Percentiles rank a stretch among this genome's conserved stretches.
Conservation (phyloP, 345 rosid species). For the Microcos paniculata region DNA sequence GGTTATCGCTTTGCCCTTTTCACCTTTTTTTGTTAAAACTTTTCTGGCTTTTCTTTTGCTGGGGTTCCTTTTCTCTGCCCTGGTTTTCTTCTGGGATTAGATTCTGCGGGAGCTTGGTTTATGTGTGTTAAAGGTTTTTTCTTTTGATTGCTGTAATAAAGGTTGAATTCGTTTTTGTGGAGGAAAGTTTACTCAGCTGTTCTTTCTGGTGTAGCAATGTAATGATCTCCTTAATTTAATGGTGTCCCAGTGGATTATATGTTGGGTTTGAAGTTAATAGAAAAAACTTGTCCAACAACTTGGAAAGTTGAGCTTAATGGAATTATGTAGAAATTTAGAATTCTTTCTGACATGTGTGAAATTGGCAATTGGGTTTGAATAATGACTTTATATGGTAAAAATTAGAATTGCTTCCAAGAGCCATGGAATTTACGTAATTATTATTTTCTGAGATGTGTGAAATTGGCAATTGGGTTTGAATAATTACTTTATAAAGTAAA, state of each 20-base stretch:
- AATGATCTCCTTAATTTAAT: not conserved
- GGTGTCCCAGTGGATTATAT: not conserved
- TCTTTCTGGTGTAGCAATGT: not conserved
- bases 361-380: not conserved
- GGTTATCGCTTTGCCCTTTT: slow-evolving; percentile 28
- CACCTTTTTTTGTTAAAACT: not conserved
- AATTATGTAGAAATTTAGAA: not conserved
- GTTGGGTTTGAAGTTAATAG: not conserved
- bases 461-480: not conserved
- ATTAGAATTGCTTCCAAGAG: not conserved
- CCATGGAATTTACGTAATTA: not conserved
- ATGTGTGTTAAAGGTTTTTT: not conserved
- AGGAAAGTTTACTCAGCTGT: not conserved
- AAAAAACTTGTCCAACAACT: not conserved
- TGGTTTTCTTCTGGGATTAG: not conserved
- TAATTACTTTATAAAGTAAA: not conserved
- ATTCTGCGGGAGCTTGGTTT: not conserved
- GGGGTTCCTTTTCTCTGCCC: not conserved
- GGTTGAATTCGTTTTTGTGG: not conserved
- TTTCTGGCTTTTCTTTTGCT: not conserved
- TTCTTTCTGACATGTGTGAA: not conserved
- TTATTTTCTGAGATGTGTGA: not conserved
- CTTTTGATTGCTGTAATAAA: not conserved
- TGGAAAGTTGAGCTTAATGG: not conserved
- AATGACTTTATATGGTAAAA: not conserved